Conservation (phyloP, 2,329 filamentous ascomycete genomes). For the Monilinia laxa region DNA sequence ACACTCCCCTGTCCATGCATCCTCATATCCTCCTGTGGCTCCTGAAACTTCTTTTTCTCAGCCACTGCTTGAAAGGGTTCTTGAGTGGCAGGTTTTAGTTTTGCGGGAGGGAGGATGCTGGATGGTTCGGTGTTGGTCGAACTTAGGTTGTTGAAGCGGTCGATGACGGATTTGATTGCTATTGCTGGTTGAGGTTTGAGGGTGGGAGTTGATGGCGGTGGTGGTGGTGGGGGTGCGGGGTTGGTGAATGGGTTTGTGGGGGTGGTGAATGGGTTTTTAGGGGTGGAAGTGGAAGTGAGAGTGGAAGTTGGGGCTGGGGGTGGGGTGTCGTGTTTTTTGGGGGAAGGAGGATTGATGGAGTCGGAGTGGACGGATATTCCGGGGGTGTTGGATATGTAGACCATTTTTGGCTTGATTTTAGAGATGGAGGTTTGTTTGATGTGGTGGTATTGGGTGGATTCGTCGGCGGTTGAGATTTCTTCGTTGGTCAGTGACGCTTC, state of each 20-base stretch:
- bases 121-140: neutral
- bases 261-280: neutral
- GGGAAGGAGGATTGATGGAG: neutral
- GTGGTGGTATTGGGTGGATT: neutral
- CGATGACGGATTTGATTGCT: constrained; percentile 12
- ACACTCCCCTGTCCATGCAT: neutral
- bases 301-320: neutral
- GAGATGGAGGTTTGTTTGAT: constrained; percentile 22
- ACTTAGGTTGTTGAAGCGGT: constrained; percentile 8
- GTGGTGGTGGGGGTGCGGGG: neutral
- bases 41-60: neutral
- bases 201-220: rapidly evolving
- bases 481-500: no score
- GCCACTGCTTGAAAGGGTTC: neutral
- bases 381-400: constrained; percentile 16
- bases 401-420: constrained; percentile 22
- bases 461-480: neutral
- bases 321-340: no score
- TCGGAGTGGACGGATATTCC: constrained; percentile 16
- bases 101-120: neutral
- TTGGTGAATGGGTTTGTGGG: neutral
- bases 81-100: neutral
- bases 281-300: no score
- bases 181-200: neutral
- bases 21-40: neutral